These are phyloP conservation scores for Apophysomyces trapeziformis DNA, from an alignment of 371 early-diverging fungal genomes.

Conservation along the genomic window DNA sequence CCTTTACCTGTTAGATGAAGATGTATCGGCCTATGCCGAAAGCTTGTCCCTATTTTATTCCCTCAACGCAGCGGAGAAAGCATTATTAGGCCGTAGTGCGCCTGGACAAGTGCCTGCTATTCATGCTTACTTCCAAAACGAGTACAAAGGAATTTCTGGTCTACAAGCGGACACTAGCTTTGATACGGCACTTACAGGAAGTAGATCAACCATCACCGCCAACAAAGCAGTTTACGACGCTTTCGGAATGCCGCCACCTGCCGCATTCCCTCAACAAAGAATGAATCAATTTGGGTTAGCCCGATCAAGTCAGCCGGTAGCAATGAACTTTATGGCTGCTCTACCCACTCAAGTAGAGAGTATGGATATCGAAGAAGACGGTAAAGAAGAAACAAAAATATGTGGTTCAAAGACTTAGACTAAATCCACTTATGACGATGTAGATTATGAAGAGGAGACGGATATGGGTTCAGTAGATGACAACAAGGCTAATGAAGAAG, in stretches of 20 bases:
- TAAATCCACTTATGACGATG: background rate
- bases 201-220: conserved; percentile 7
- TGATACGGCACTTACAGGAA: conserved; percentile 27
- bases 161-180: conserved; percentile 12
- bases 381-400: background rate
- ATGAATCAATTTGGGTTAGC: no score
- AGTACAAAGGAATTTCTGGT: conserved; percentile 16
- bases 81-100: conserved; percentile 47
- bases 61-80: conserved; percentile 48
- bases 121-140: conserved; percentile 34
- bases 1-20: conserved; percentile 44
- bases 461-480: conserved; percentile 12
- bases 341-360: background rate
- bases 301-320: no score
- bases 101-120: conserved; percentile 34
- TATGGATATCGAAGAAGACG: background rate
- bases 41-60: conserved; percentile 36
- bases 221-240: no score
- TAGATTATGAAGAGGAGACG: conserved; percentile 19
- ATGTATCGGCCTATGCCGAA: conserved; percentile 35
- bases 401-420: no score
- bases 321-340: background rate
- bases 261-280: conserved; percentile 15
- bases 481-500: conserved; percentile 12
- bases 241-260: conserved; percentile 2